Conservation (phyloP, 192 early-diverging fungal genomes). For the Geranomyces michiganensis region DNA sequence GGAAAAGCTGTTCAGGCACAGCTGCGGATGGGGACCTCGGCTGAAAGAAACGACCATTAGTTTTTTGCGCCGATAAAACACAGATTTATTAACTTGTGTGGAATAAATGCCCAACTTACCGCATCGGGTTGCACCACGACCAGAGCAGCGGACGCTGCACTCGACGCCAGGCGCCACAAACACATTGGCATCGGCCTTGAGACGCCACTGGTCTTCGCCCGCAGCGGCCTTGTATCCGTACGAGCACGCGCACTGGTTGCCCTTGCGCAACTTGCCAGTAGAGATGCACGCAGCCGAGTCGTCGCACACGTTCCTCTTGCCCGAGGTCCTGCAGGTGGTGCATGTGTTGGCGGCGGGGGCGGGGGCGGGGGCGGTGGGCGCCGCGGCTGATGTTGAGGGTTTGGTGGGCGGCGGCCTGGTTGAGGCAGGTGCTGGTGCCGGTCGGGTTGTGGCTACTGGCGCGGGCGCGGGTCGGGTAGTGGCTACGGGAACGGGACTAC, state of each 20-base stretch:
- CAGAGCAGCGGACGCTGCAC: neutral
- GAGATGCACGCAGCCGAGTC: slow-evolving; percentile 5
- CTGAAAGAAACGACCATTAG: too few species aligned
- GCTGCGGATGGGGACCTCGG: too few species aligned
- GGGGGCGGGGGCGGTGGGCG: too few species aligned
- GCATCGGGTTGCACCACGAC: neutral
- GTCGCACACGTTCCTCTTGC: neutral
- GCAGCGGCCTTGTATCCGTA: neutral
- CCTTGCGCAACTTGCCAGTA: neutral
- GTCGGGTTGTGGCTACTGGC: too few species aligned
- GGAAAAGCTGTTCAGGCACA: too few species aligned
- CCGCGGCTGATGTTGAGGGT: too few species aligned
- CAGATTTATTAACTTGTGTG: too few species aligned
- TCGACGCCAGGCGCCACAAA: neutral
- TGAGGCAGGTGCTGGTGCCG: too few species aligned
- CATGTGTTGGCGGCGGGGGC: neutral
- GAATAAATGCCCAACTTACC: neutral
- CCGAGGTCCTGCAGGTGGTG: neutral
- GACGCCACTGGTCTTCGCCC: neutral
- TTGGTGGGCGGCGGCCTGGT: too few species aligned
- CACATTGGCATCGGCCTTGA: neutral
- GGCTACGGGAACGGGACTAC: too few species aligned
- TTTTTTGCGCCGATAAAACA: too few species aligned
- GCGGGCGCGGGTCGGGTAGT: too few species aligned
- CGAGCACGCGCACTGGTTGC: slow-evolving; percentile 3